Conservation (phyloP, 2,329 filamentous ascomycete genomes). For the Zasmidium cellare region DNA sequence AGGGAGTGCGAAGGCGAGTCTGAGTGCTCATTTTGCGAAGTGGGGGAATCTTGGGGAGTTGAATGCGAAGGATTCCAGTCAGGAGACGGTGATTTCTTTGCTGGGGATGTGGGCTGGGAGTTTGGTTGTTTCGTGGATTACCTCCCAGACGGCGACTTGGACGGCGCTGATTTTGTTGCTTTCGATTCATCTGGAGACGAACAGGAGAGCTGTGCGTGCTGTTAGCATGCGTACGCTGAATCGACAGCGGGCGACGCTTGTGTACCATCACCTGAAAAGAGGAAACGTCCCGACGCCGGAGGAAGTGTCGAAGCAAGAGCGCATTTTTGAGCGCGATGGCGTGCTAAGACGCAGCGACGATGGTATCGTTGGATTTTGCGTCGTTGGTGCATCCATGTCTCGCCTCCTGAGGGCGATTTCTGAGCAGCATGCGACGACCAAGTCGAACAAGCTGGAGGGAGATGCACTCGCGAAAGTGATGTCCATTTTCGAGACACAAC, state of each 20-base stretch:
- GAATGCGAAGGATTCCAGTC: slow-evolving; percentile 92
- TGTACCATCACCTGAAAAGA: slow-evolving; percentile 59
- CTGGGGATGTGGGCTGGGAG: slow-evolving; percentile 85
- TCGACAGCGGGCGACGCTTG: slow-evolving; percentile 78
- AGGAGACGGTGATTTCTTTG: slow-evolving; percentile 90
- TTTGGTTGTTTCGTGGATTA: slow-evolving; percentile 73
- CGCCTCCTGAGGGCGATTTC: slow-evolving; percentile 24
- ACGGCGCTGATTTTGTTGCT: slow-evolving; percentile 70
- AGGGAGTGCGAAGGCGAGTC: slow-evolving; percentile 82
- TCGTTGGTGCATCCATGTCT: slow-evolving; percentile 48
- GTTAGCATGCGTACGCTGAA: slow-evolving; percentile 85
- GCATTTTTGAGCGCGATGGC: slow-evolving; percentile 63
- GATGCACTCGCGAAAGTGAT: slow-evolving; percentile 45
- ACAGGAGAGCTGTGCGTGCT: slow-evolving; percentile 79
- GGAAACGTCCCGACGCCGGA: slow-evolving; percentile 60
- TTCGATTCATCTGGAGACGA: slow-evolving; percentile 75
- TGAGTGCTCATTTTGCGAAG: slow-evolving; percentile 88
- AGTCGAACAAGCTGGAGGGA: slow-evolving; percentile 6
- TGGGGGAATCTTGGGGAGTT: slow-evolving; percentile 87
- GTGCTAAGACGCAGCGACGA: slow-evolving; percentile 60
- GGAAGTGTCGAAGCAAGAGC: slow-evolving; percentile 61
- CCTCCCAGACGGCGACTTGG: slow-evolving; percentile 72
- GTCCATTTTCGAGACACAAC: slow-evolving; percentile 44
- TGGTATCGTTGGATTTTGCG: slow-evolving; percentile 53
- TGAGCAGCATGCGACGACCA: slow-evolving; percentile 5